These are phyloP conservation scores for Prunus campanulata DNA, from an alignment of 306 rosid species.

Conservation along the genomic window DNA sequence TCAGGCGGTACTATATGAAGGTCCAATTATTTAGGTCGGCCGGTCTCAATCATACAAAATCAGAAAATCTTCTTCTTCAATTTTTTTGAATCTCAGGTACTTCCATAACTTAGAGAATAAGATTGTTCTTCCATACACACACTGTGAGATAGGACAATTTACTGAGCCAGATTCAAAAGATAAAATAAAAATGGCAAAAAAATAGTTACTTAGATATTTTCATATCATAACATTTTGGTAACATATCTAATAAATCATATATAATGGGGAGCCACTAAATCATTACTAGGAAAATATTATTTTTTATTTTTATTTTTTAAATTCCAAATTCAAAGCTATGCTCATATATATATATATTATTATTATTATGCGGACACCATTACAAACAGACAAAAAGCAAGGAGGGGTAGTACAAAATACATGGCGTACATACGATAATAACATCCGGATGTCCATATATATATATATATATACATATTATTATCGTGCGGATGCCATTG, in stretches of 20 bases:
- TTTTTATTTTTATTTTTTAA: no score
- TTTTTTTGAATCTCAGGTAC: background rate
- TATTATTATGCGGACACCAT: no score
- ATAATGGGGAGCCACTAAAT: background rate
- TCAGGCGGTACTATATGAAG: background rate
- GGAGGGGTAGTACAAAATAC: no score
- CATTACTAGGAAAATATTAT: no score
- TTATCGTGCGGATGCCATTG: no score
- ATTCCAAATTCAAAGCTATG: no score
- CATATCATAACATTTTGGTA: background rate
- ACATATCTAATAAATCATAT: background rate
- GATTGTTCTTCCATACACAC: background rate
- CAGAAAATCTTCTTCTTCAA: background rate
- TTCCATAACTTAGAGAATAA: background rate
- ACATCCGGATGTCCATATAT: no score
- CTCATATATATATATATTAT: no score
- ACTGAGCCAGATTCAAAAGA: background rate
- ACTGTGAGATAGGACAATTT: background rate
- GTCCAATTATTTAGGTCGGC: no score
- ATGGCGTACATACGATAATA: no score
- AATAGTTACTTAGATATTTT: background rate
- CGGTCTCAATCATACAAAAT: background rate
- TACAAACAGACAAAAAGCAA: no score
- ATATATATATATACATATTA: no score
- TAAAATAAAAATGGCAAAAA: background rate